Evolutionary conservation across 1,139 yeast species (phyloP).

Genomic region (Tardiomyces depauwii): DNA sequence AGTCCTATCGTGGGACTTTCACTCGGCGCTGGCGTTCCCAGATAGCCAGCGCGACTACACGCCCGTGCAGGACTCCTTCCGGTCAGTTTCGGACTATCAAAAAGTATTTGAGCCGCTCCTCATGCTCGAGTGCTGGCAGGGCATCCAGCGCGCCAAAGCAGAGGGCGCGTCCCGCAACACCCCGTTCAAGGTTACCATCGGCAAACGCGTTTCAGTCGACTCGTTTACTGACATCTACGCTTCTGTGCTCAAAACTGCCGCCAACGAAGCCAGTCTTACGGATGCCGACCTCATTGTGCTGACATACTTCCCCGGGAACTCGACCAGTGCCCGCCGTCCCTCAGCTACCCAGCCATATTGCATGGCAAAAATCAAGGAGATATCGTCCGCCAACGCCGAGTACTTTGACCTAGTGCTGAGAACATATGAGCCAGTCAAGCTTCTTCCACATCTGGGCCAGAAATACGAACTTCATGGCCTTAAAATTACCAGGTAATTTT

Average conservation of each 20-base stretch:
- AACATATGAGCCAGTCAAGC: constrained; percentile 39
- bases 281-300: constrained; percentile 76
- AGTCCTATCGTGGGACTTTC: constrained; percentile 71
- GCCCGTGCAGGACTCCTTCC: constrained; percentile 37
- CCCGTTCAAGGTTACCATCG: constrained; percentile 62
- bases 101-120: constrained; percentile 66
- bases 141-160: constrained; percentile 60
- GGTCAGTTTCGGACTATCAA: constrained; percentile 51
- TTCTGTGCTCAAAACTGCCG: constrained; percentile 45
- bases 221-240: constrained; percentile 83
- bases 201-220: constrained; percentile 74
- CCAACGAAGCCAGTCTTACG: constrained; percentile 43
- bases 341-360: constrained; percentile 33
- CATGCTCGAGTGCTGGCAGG: constrained; percentile 90
- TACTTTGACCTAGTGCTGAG: constrained; percentile 65
- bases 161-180: constrained; percentile 29
- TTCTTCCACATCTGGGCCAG: constrained; percentile 51
- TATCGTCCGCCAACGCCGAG: constrained; percentile 48
- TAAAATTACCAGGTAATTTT: constrained; percentile 48
- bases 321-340: constrained; percentile 11
- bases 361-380: constrained; percentile 66
- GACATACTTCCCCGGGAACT: constrained; percentile 32
- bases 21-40: constrained; percentile 47
- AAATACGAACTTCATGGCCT: constrained; percentile 53
- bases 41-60: constrained; percentile 27